These are phyloP conservation scores for Neoscytalidium dimidiatum DNA, from an alignment of 2,329 filamentous ascomycete species.

Conservation along the genomic window DNA sequence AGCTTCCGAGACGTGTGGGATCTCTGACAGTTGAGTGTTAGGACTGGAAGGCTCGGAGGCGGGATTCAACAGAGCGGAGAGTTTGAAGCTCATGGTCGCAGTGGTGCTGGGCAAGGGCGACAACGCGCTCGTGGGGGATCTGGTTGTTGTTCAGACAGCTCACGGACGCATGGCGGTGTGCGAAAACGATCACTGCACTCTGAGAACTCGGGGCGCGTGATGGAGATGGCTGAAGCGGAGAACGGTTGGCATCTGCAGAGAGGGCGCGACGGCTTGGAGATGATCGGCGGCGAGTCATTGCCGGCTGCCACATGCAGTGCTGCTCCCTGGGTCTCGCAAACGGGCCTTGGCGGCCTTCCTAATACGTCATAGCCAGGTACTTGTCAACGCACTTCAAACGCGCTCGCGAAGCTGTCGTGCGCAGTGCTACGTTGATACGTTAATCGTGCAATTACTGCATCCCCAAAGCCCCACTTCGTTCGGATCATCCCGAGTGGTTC, in stretches of 20 bases:
- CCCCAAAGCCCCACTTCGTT: neutral
- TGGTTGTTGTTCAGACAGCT: neutral
- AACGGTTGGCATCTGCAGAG: neutral
- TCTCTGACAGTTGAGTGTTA: neutral
- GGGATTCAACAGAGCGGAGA: constrained; percentile 41
- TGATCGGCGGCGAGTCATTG: constrained; percentile 14
- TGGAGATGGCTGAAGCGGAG: constrained; percentile 13
- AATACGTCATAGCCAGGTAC: constrained; percentile 15
- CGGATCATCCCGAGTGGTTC: neutral
- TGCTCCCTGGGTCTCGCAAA: neutral
- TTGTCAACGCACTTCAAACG: neutral
- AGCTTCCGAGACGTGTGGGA: neutral
- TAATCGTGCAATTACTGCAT: too few species aligned
- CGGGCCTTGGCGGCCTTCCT: constrained; percentile 1
- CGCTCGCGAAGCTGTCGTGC: neutral
- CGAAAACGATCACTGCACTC: neutral
- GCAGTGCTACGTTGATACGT: neutral
- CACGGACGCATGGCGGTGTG: constrained; percentile 4
- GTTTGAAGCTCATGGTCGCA: constrained; percentile 28
- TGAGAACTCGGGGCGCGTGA: neutral
- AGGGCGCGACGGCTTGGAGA: constrained; percentile 8
- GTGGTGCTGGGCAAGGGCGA: neutral
- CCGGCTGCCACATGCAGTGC: neutral
- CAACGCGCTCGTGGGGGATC: neutral
- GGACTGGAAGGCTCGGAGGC: constrained; percentile 21